Evolutionary conservation across 2,329 filamentous ascomycete species (phyloP).

Genomic region (Cordyceps cicadae): DNA sequence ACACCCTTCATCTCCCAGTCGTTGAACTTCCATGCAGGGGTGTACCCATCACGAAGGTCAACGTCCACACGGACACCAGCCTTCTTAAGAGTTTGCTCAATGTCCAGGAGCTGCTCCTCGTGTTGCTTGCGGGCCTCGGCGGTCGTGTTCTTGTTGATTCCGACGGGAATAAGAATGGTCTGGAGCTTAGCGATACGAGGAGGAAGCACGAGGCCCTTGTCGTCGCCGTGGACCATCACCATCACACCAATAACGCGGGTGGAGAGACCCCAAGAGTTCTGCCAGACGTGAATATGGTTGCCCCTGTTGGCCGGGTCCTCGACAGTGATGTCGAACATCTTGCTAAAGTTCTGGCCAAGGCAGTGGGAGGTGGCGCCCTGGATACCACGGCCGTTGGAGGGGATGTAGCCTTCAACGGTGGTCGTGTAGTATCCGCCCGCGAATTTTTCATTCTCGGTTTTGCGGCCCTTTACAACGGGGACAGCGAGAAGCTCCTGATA

Average conservation of each 20-base stretch:
- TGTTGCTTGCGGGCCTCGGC: constrained; percentile 72
- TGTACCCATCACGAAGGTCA: constrained; percentile 84
- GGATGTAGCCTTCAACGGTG: constrained; percentile 94
- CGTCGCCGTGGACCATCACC: constrained; percentile 96
- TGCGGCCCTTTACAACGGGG: constrained; percentile 84
- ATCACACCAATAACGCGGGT: constrained; percentile 97
- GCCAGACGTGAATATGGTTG: constrained; percentile 81
- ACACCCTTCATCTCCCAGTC: constrained; percentile 98
- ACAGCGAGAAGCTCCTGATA: constrained; percentile 93
- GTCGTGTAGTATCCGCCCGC: constrained; percentile 95
- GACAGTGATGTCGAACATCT: constrained; percentile 98
- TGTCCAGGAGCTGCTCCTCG: constrained; percentile 63
- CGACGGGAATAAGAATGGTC: constrained; percentile 81
- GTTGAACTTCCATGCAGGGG: constrained; percentile 96
- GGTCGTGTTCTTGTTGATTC: constrained; percentile 79
- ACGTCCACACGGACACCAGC: constrained; percentile 70
- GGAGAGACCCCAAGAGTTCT: constrained; percentile 98
- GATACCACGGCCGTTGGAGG: constrained; percentile 89
- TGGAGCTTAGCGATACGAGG: constrained; percentile 84
- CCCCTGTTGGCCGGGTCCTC: constrained; percentile 83
- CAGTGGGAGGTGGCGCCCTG: constrained; percentile 93
- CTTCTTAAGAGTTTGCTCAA: constrained; percentile 61
- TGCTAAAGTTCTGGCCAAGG: constrained; percentile 95
- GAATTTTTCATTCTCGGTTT: constrained; percentile 98
- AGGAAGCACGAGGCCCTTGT: constrained; percentile 89